Evolutionary conservation across 2,329 filamentous ascomycete genomes (phyloP), one percentile per base, ranked within the genome.

Genomic region (Fusarium staphyleae): DNA sequence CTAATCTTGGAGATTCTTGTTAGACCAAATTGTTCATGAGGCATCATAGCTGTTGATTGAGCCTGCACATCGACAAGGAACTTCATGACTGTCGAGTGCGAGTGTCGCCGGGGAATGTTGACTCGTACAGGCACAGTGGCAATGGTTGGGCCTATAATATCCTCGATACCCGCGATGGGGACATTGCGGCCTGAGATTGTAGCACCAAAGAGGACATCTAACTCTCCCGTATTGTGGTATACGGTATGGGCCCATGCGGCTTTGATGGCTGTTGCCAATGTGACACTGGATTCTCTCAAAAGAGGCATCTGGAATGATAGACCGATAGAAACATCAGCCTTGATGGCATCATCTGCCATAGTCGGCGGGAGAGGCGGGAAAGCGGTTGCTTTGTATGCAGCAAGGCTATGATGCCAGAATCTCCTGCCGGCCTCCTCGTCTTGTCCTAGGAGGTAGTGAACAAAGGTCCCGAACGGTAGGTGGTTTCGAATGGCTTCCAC

Each of bases 1-100:
- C 30, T 42, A n/a, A 59, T 33, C 10, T 47, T 50, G 3, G 49
- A 22, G 34, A 59, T 61, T 11, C 33, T 37, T 3, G 53, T 54
- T 1, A 63, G 32, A 13, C 60, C 60, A 6, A 45, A 51, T n/a
- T 64, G 58, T 22, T 59, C 45, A 40, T 48, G 40, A 3, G 49
- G 30, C 11, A 59, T 55, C 55, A 60, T 62, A 5, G 43, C 54
- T 2, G 52, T 40, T 6, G 59, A 30, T 3, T 59, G 34, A 9
- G 15, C 13, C n/a, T 69, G 65, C 0, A 67, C 39, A 0, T 66
- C 61, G n/a, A 77, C 66, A 10, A 85, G 68, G 44, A 77, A 81
- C 14, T 78, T 16, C 3, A n/a, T 12, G 3, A 47, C 36, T 9
- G 48, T 22, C 16, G 19, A 35, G 15, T 24, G 15, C 0, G 28